Evolutionary conservation across 805 yeast genomes (phyloP), one percentile per base, ranked within the genome.

Genomic region (Metschnikowia noctiluminum): DNA sequence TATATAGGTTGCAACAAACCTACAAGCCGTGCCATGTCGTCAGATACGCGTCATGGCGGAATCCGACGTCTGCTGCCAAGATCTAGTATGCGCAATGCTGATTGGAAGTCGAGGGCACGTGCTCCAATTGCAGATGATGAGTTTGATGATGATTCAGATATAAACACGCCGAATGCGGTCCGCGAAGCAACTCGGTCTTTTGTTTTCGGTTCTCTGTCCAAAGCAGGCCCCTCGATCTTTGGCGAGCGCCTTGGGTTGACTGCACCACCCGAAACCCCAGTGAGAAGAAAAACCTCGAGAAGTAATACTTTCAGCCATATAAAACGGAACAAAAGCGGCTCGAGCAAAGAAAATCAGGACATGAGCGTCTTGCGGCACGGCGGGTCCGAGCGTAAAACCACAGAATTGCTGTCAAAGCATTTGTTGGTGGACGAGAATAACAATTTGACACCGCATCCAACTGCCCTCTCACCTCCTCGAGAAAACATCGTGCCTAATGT

Each of bases 361-460:
- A 10, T 35, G 16, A 26, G 11, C n/a, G 36, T 32, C 6, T 31
- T 38, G 26, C 27, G 21, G 38, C 42, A 31, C 30, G 26, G 7
- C 9, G 28, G 32, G 12, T n/a, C n/a, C 8, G 14, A 7, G n/a
- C 32, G 32, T 28, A 35, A 21, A n/a, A 1, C 35, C 1, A 38
- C 40, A 8, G 35, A 14, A 9, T 14, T 35, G 8, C 35, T 62
- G 12, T 50, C 57, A 15, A 50, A 42, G 15, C 49, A 50, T 9
- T 59, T 60, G 40, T 48, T 65, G 12, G 59, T 65, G 9, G 50
- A 61, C 2, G 65, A 62, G 32, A 58, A 58, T 28, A 65, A 65
- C 51, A 51, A 51, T 45, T 60, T 60, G 32, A 57, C 62, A 7
- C 64, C 68, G 13, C 46, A 28, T 21, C 14, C 49, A 6, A 16